Evolutionary conservation across 805 yeast genomes (phyloP), one percentile per base, ranked within the genome.

Genomic region (Pichia thaimueangensis): DNA sequence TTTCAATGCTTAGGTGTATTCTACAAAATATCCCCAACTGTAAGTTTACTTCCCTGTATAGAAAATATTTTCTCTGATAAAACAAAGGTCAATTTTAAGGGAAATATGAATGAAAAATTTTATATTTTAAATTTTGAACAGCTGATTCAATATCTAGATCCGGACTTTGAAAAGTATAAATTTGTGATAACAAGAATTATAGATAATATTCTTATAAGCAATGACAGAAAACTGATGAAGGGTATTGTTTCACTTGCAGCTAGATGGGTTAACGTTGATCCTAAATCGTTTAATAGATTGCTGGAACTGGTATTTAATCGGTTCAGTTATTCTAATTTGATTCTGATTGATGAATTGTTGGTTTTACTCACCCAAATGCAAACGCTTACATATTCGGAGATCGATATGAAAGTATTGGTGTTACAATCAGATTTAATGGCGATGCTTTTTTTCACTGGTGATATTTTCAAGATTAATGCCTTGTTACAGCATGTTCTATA

Each of bases 381-480:
- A 24, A 38, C 35, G 11, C 31, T 64, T 0, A 62, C 68, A 3
- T 45, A 48, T 28, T 25, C 38, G 2, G 28, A 47, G 1, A 41
- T 65, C 4, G 41, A 42, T 6, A 44, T 60, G 0, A 35, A 52
- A 3, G 53, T 50, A 25, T 41, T 73, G 12, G 58, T 72, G 1
- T 49, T 69, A 0, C 72, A 74, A 0, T 71, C 74, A 0, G 37
- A 65, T 1, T 41, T 74, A 3, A 47, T 64, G 0, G 69, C 70
- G 42, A 47, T 58, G 4, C 49, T 72, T 2, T 50, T 73, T 6
- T 63, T 75, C 30, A 57, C 68, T 4, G 55, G 63, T 15, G 69
- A 71, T 45, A 71, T 82, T 7, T 46, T 70, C 2, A 47, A 73
- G 4, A 56, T 72, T 2, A 72, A 80, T 4, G 69, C 64, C 23